Conservation (phyloP, 768 basidiomycete genomes). For the Boletus pseudopeckii region DNA sequence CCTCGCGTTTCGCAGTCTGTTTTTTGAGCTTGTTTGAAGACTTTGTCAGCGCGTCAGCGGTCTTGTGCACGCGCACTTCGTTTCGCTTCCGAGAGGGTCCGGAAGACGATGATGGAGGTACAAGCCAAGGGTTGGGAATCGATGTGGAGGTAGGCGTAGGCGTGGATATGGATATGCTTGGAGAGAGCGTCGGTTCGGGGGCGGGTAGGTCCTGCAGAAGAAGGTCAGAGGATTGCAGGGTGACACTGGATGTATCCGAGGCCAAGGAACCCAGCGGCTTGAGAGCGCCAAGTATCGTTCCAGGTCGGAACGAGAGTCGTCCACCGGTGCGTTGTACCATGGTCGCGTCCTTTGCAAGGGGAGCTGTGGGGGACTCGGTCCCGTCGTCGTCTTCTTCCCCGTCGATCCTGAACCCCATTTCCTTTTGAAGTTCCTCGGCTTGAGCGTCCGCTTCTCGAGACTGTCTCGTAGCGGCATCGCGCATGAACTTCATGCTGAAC, state of each 20-base stretch:
- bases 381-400: constrained; percentile 31
- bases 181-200: constrained; percentile 4
- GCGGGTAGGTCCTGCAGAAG: constrained; percentile 32
- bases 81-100: constrained; percentile 70
- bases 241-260: constrained; percentile 66
- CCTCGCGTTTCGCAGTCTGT: constrained; percentile 49
- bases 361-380: constrained; percentile 27
- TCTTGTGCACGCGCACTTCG: constrained; percentile 66
- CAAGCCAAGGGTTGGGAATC: constrained; percentile 80
- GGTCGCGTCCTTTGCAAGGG: constrained; percentile 31
- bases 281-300: constrained; percentile 24
- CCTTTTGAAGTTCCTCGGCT: constrained; percentile 69
- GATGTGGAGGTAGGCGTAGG: constrained; percentile 8
- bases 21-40: constrained; percentile 77
- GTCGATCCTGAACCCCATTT: constrained; percentile 50
- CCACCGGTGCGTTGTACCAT: constrained; percentile 62
- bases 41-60: constrained; percentile 56
- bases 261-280: constrained; percentile 32
- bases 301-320: constrained; percentile 60
- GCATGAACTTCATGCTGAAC: constrained; percentile 99
- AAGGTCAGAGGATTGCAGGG: constrained; percentile 57
- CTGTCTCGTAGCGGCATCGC: constrained; percentile 78
- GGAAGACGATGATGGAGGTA: constrained; percentile 32
- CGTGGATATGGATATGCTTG: constrained; percentile 6
- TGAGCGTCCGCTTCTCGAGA: constrained; percentile 50